Base-by-base conservation (phyloP, 495 filamentous ascomycete species). In the Talaromyces wortmannii region DNA sequence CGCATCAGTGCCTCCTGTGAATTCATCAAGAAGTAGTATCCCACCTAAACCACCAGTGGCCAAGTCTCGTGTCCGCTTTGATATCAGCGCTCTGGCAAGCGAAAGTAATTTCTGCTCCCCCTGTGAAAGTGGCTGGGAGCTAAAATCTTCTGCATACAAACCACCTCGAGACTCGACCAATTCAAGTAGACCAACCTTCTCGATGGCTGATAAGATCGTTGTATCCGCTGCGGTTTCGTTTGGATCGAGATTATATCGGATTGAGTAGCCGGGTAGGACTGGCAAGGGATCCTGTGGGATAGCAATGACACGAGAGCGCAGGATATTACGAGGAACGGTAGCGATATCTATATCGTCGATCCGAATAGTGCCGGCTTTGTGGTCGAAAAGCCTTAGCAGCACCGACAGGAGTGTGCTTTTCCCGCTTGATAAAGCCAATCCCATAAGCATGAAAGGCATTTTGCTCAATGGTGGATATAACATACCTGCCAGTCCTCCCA, bases 401-500 rank as follows among this genome's bases (percentile, higher is more conserved):
- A 48, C 18, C 45, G 17, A 48, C 18, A 48, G 17, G n/a, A 48
- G n/a, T 29, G 18, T 48, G 7, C 17, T 48, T 16, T 48, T 48
- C 13, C 45, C 45, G n/a, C 45, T 48, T 23, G 23, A 23, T 23
- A 23, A 23, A 23, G 23, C 4, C 23, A 23, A 23, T 23, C 1
- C 23, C 23, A 23, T 23, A 23, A 23, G 23, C 23, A 23, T 23
- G 23, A 23, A 23, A 23, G 23, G 23, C 23, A 4, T 23, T 23
- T 42, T 42, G 13, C 13, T 13, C 36, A 42, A 13, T 42, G 7
- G 36, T 43, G 40, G 40, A 43, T 4, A 15, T 43, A 11, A 48
- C 17, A 16, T 50, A 66, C 66, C 69, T 72, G 47, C 76, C 76
- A 16, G 68, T 75, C 15, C 74, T 60, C n/a, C 76, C 76, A 59